Conservation (phyloP, 1,284 basidiomycete species). For the Meira miltonrushii region DNA sequence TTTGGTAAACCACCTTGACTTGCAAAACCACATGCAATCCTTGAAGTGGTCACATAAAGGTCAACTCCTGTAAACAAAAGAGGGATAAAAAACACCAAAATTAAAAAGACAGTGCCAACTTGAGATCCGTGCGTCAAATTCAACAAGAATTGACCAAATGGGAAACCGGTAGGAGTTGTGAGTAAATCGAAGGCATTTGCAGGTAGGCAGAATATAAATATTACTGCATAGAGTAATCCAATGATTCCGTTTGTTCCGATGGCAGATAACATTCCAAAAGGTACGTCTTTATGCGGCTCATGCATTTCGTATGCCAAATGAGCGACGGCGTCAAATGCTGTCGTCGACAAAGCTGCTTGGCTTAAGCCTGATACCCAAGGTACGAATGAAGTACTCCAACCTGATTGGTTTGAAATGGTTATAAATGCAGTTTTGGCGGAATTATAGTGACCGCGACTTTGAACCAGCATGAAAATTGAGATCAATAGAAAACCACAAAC, state of each 20-base stretch:
- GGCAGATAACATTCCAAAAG: slow-evolving; percentile 18
- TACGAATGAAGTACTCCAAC: slow-evolving; percentile 19
- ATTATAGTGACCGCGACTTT: slow-evolving; percentile 19
- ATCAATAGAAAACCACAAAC: slow-evolving; percentile 15
- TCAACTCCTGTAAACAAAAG: slow-evolving; percentile 18
- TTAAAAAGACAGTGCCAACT: slow-evolving; percentile 18
- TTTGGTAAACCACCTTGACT: slow-evolving; percentile 18
- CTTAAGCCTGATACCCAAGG: slow-evolving; percentile 20
- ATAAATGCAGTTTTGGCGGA: slow-evolving; percentile 20
- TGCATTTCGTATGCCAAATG: slow-evolving; percentile 25
- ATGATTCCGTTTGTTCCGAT: slow-evolving; percentile 15
- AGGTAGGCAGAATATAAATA: slow-evolving; percentile 22
- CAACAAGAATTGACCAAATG: slow-evolving; percentile 20
- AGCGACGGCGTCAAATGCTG: slow-evolving; percentile 17
- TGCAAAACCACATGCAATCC: slow-evolving; percentile 18
- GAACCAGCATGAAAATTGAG: slow-evolving; percentile 17
- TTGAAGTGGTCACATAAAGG: slow-evolving; percentile 17
- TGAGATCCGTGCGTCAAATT: slow-evolving; percentile 13
- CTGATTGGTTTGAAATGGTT: slow-evolving; percentile 18
- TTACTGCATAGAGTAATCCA: slow-evolving; percentile 17
- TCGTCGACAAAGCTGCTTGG: slow-evolving; percentile 22
- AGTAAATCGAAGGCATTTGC: slow-evolving; percentile 12
- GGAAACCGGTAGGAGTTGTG: slow-evolving; percentile 20
- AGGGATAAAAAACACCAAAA: slow-evolving; percentile 18
- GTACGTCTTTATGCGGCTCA: slow-evolving; percentile 14